Conservation (phyloP, 176 grass and related monocot species). For the Carex myosuroides region DNA sequence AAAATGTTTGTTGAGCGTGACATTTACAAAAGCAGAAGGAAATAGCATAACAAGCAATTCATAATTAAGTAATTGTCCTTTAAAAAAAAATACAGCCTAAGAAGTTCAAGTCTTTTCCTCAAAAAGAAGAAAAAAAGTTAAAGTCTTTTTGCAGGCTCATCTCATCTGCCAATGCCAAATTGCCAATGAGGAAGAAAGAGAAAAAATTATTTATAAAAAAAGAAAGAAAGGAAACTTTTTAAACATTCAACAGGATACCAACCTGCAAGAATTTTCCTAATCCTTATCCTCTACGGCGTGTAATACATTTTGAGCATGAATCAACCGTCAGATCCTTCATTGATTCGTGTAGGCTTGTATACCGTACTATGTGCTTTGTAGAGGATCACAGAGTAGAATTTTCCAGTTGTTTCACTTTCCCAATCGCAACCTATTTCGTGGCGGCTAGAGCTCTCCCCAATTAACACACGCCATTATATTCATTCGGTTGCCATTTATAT, state of each 20-base stretch:
- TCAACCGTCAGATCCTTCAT: neutral
- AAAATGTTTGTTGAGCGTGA: too few species aligned
- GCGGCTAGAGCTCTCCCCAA: neutral
- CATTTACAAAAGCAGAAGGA: neutral
- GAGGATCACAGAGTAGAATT: neutral
- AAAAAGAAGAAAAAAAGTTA: neutral
- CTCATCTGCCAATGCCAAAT: neutral
- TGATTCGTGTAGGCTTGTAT: neutral
- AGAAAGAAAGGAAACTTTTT: neutral
- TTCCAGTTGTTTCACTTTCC: neutral
- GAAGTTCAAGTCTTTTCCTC: too few species aligned
- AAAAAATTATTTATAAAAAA: neutral
- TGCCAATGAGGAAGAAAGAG: neutral
- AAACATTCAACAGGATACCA: neutral
- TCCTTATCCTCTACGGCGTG: neutral
- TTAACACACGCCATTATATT: neutral
- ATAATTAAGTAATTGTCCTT: too few species aligned
- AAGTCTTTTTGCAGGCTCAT: neutral
- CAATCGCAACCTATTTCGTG: neutral
- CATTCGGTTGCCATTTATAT: too few species aligned
- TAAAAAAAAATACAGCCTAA: neutral
- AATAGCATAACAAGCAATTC: neutral
- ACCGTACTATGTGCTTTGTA: neutral
- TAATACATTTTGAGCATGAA: neutral
- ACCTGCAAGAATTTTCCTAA: neutral